phyloP scores from a whole-genome alignment of 305 asterid species.

The Fraxinus paxiana region DNA sequence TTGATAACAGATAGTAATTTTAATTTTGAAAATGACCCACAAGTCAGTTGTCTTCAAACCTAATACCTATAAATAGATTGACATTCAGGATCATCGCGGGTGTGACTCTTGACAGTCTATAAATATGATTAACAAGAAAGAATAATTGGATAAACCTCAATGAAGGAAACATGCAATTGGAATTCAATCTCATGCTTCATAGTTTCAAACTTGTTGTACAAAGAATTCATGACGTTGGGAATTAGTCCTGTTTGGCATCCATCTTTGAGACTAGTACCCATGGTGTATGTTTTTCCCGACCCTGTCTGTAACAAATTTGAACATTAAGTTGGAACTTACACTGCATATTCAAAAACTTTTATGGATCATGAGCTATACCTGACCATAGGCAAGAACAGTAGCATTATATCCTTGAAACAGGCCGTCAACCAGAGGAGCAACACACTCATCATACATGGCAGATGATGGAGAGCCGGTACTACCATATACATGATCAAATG shows the following conservation, averaged over 20 bases:
- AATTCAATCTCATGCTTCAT: constrained; percentile 80
- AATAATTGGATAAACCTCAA: constrained; percentile 51
- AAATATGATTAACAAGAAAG: constrained; percentile 1
- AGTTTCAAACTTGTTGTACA: constrained; percentile 73
- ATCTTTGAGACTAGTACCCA: constrained; percentile 83
- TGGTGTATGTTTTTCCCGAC: constrained; percentile 90
- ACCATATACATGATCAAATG: constrained; percentile 96
- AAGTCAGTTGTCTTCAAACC: background rate
- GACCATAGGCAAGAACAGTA: constrained; percentile 87
- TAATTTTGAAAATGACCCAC: background rate
- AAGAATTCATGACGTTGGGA: constrained; percentile 77
- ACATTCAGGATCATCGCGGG: background rate
- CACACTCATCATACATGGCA: constrained; percentile 90
- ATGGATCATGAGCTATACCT: constrained; percentile 43
- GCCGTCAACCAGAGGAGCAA: constrained; percentile 89
- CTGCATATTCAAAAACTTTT: background rate
- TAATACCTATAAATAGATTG: background rate
- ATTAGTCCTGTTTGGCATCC: constrained; percentile 71
- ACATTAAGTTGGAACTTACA: constrained; percentile 15
- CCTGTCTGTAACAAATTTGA: constrained; percentile 72
- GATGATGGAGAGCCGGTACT: constrained; percentile 73
- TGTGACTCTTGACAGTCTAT: background rate
- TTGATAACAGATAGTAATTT: background rate
- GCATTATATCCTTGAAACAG: constrained; percentile 98
- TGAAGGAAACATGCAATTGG: constrained; percentile 88